A percentile compares a stretch with the other conserved stretches of the same genome.
Evolutionary conservation across 768 basidiomycete genomes (phyloP).

Genomic region (Phanerodontia chrysosporium): DNA sequence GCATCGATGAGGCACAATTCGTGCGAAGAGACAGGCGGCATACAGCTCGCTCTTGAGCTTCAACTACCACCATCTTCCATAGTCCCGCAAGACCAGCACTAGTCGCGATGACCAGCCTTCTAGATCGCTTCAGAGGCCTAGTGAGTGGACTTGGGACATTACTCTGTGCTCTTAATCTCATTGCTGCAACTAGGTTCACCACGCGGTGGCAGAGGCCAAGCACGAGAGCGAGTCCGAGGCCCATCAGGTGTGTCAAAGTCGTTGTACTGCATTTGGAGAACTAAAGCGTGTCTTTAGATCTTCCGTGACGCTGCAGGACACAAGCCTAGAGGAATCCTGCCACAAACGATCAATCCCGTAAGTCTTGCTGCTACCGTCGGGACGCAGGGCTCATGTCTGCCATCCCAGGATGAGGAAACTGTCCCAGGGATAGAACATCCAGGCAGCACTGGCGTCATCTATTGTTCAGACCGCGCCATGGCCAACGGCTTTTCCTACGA

Average conservation of each 20-base stretch:
- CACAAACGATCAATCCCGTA: conserved; percentile 70
- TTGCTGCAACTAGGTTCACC: conserved; percentile 45
- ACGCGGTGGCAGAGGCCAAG: conserved; percentile 61
- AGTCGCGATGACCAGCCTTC: neutral
- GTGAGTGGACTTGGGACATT: conserved; percentile 1
- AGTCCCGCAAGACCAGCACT: too few relatives aligned
- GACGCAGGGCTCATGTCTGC: neutral
- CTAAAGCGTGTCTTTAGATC: conserved; percentile 41
- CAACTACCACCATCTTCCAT: too few relatives aligned
- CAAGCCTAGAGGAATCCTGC: conserved; percentile 58
- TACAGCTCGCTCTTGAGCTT: too few relatives aligned
- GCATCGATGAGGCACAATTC: too few relatives aligned
- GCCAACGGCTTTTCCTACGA: conserved; percentile 88
- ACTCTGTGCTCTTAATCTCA: neutral
- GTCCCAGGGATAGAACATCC: conserved; percentile 85
- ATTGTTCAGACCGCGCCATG: conserved; percentile 91
- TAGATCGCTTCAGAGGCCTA: conserved; percentile 1
- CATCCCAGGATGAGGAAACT: conserved; percentile 72
- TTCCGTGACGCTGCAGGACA: conserved; percentile 72
- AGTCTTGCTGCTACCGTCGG: conserved; percentile 12
- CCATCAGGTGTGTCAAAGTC: conserved; percentile 53
- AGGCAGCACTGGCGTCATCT: conserved; percentile 61
- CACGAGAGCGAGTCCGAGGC: conserved; percentile 87
- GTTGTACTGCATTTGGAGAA: neutral
- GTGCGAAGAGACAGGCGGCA: too few relatives aligned